Evolutionary conservation across 768 basidiomycete species (phyloP).

Genomic region (Lentinula sp.): DNA sequence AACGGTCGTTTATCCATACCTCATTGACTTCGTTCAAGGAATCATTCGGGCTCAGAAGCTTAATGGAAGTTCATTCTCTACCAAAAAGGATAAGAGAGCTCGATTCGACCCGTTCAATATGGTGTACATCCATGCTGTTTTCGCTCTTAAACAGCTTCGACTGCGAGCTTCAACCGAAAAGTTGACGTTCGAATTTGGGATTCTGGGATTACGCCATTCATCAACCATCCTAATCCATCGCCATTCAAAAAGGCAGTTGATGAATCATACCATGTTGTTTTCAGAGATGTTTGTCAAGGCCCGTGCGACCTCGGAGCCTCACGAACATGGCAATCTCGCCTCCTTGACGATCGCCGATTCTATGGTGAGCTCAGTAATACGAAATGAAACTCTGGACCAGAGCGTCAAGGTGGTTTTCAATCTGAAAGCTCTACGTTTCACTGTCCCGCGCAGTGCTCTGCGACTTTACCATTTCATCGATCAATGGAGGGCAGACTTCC

Average conservation of each 20-base stretch:
- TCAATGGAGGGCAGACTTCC: constrained; percentile 77
- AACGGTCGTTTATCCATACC: constrained; percentile 44
- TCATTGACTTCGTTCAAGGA: constrained; percentile 55
- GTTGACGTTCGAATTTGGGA: constrained; percentile 55
- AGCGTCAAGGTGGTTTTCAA: constrained; percentile 38
- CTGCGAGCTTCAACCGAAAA: constrained; percentile 69
- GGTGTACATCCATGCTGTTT: constrained; percentile 26
- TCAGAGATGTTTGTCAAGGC: constrained; percentile 53
- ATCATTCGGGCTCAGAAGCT: constrained; percentile 44
- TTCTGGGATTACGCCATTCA: constrained; percentile 18
- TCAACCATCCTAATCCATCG: neutral
- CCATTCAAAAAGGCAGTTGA: constrained; percentile 27
- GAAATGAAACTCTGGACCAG: constrained; percentile 36
- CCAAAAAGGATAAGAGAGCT: neutral
- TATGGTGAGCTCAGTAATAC: constrained; percentile 38
- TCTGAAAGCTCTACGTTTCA: constrained; percentile 41
- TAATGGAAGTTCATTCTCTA: constrained; percentile 17
- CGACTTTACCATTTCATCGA: constrained; percentile 73
- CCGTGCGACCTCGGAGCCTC: constrained; percentile 39
- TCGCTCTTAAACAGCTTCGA: constrained; percentile 36
- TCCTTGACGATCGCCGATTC: constrained; percentile 45
- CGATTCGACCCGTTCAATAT: neutral
- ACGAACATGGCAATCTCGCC: constrained; percentile 54
- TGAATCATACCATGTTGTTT: constrained; percentile 43
- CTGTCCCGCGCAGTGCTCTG: constrained; percentile 76